phyloP scores from a whole-genome alignment of 2,329 filamentous ascomycete genomes.

The Scytalidium lignicola region DNA sequence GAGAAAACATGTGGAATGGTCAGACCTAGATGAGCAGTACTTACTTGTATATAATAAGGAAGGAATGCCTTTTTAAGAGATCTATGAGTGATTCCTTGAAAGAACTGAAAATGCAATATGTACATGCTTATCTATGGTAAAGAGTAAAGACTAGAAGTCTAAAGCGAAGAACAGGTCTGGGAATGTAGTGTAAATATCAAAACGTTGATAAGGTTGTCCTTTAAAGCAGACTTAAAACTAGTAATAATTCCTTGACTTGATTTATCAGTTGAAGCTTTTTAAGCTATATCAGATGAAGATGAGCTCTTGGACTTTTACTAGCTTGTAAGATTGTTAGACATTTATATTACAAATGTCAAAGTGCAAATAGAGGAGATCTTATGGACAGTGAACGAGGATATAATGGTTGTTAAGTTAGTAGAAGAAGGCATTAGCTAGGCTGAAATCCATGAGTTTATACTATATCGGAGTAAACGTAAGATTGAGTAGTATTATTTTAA shows the following conservation, averaged over 20 bases:
- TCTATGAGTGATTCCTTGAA: constrained; percentile 9
- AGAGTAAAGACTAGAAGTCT: constrained; percentile 30
- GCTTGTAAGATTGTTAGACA: too few species aligned
- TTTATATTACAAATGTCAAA: too few species aligned
- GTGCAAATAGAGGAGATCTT: too few species aligned
- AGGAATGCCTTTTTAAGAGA: constrained; percentile 12
- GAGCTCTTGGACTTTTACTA: too few species aligned
- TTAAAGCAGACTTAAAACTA: not conserved
- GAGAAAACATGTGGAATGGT: constrained; percentile 9
- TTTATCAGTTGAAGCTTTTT: not conserved
- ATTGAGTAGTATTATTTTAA: too few species aligned
- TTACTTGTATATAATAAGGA: constrained; percentile 12
- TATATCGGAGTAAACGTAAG: too few species aligned
- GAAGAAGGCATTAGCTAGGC: too few species aligned
- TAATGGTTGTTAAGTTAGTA: too few species aligned
- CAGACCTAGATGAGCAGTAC: constrained; percentile 11
- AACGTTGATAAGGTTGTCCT: not conserved
- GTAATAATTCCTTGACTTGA: not conserved
- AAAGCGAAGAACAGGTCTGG: constrained; percentile 6
- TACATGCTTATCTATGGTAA: constrained; percentile 11
- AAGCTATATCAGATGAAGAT: too few species aligned
- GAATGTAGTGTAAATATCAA: not conserved
- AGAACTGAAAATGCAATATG: constrained; percentile 13
- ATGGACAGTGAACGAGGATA: too few species aligned
- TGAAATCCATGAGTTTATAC: too few species aligned